Base-by-base conservation (phyloP, 1,284 basidiomycete genomes). In the Earliella scabrosa region DNA sequence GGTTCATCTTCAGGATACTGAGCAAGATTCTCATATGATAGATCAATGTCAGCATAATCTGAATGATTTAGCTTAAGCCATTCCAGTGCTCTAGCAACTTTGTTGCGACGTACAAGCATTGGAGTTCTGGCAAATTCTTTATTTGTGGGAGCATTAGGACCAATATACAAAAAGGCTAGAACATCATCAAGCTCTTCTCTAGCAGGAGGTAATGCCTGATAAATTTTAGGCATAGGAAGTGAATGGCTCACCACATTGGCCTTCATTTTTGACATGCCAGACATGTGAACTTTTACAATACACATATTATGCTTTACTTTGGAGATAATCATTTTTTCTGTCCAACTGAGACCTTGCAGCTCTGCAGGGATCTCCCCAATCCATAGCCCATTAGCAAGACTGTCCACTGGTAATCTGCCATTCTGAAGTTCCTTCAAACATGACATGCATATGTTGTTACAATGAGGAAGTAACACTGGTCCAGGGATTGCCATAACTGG, bases 351-450 rank as follows among this genome's bases (percentile, higher is more conserved):
- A 16, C 56, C 40, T 38, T 61, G 23, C 1, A 77, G 50, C 14
- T 65, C 58, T 21, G 47, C 2, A 1, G 75, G 76, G 0, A 77
- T 64, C 7, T 70, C 54, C 14, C 76, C 75, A 1, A 78, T 26
- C 76, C 76, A 79, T 2, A 76, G 47, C 2, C 73, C 71, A 56
- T 73, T 74, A 1, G 70, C 70, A 8, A 78, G 48, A n/a, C 73
- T 63, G 40, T 52, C 23, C 39, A n/a, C 41, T 10, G 74, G 74
- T 13, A 71, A 49, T 38, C 54, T 61, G 2, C 61, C 58, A 20
- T 65, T 60, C 4, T 50, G n/a, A n/a, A 45, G 14, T 7, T 31
- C 43, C 9, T 24, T 45, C 9, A 32, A 18, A 24, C 43, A 45
- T 2, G 8, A 16, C 13, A 7, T 8, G 20, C 43, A 45, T 4